Base-by-base conservation (phyloP, 2,329 filamentous ascomycete species). In the Truncatella angustata region DNA sequence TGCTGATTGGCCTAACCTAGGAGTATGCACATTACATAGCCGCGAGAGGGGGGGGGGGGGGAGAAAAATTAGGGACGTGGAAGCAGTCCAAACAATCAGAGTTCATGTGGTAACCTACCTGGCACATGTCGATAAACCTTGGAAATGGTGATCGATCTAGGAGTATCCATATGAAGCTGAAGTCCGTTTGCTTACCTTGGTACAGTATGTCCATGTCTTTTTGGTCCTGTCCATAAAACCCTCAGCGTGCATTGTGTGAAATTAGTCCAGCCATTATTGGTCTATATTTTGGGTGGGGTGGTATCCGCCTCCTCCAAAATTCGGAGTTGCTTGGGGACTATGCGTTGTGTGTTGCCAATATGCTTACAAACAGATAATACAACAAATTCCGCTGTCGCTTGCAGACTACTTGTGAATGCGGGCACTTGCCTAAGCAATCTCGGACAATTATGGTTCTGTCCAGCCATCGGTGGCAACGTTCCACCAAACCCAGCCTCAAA, bases 1-100 rank as follows among this genome's bases (percentile, higher is more conserved):
- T 53, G 28, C 52, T 66, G 54, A 67, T 66, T 67, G 65, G 65
- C 24, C 44, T 1, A 21, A 26, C 24, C 14, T 32, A 35, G 23
- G 47, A 50, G 7, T 5, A 14, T n/a, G 53, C 36, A 53, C 57
- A 60, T 53, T 28, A 21, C 43, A 46, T 20, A 18, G n/a, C 34
- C 26, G 26, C n/a, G n/a, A n/a, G n/a, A n/a, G n/a, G n/a, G n/a
- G n/a, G n/a, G n/a, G n/a, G n/a, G n/a, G n/a, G n/a, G n/a, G n/a
- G n/a, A n/a, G n/a, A n/a, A n/a, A n/a, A n/a, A n/a, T n/a, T n/a
- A n/a, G n/a, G n/a, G n/a, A n/a, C n/a, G n/a, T n/a, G n/a, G n/a
- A n/a, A n/a, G n/a, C n/a, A n/a, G n/a, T n/a, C n/a, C n/a, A n/a
- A n/a, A n/a, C n/a, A n/a, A n/a, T n/a, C n/a, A n/a, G n/a, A n/a